Conservation (phyloP, 1,139 yeast genomes). For the Hyphopichia khmerensis region DNA sequence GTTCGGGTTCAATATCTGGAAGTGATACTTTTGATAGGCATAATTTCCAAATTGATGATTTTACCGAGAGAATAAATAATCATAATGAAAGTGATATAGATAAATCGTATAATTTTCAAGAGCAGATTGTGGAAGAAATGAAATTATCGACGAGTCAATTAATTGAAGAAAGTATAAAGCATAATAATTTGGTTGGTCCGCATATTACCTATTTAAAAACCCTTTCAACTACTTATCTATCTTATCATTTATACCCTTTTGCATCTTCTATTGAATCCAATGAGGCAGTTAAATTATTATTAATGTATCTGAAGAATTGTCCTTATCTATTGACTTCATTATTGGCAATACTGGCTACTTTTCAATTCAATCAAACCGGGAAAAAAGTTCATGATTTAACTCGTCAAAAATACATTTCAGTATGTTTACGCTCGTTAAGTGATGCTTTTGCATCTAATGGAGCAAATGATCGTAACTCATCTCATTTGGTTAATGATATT, state of each 20-base stretch:
- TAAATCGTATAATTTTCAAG: not conserved
- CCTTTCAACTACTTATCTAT: constrained; percentile 27
- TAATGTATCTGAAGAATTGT: constrained; percentile 34
- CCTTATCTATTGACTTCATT: constrained; percentile 35
- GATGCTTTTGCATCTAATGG: constrained; percentile 27
- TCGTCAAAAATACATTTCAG: constrained; percentile 30
- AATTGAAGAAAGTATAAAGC: constrained; percentile 22
- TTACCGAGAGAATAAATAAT: constrained; percentile 11
- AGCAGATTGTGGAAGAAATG: not conserved
- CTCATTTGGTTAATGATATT: constrained; percentile 26
- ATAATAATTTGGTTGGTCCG: constrained; percentile 25
- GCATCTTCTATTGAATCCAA: constrained; percentile 36
- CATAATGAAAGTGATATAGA: not conserved
- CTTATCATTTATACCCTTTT: constrained; percentile 38
- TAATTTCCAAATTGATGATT: constrained; percentile 16
- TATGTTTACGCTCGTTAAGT: constrained; percentile 32
- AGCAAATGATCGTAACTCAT: constrained; percentile 8
- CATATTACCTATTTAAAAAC: constrained; percentile 32
- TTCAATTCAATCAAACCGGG: constrained; percentile 34
- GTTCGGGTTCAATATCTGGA: constrained; percentile 1
- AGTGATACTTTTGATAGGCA: constrained; percentile 14
- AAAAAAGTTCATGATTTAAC: constrained; percentile 28
- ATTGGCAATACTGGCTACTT: constrained; percentile 39
- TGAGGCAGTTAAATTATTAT: constrained; percentile 31
- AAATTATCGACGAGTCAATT: constrained; percentile 18